Conservation (phyloP, 1,284 basidiomycete genomes). For the Malassezia psittaci region DNA sequence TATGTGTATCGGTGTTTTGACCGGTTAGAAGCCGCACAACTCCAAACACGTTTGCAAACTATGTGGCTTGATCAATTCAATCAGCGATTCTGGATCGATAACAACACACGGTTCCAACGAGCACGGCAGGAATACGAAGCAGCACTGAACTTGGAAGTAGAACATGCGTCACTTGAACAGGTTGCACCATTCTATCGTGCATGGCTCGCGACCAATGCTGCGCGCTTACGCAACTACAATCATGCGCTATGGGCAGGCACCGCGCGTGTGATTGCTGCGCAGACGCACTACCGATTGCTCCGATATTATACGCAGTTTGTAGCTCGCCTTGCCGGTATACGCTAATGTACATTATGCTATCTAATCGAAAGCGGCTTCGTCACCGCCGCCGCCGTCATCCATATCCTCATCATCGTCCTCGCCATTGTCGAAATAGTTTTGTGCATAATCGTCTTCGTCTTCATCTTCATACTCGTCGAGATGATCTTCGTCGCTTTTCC, state of each 20-base stretch:
- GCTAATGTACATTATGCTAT: not conserved
- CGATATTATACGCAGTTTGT: slow-evolving; percentile 1
- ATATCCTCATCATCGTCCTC: slow-evolving; percentile 39
- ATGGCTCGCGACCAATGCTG: slow-evolving; percentile 36
- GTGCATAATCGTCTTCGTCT: slow-evolving; percentile 44
- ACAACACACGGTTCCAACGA: slow-evolving; percentile 38
- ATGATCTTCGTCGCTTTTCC: slow-evolving; percentile 36
- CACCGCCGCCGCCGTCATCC: slow-evolving; percentile 23
- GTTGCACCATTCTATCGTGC: slow-evolving; percentile 37
- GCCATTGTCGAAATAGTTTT: slow-evolving; percentile 47
- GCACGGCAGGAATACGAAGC: slow-evolving; percentile 23
- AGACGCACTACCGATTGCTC: not conserved
- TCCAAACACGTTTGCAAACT: slow-evolving; percentile 29
- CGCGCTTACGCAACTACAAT: slow-evolving; percentile 37
- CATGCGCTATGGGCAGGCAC: slow-evolving; percentile 25
- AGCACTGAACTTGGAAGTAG: slow-evolving; percentile 18
- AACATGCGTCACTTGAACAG: slow-evolving; percentile 19
- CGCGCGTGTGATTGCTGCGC: slow-evolving; percentile 5
- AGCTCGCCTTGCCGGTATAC: slow-evolving; percentile 2
- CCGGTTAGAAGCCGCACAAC: slow-evolving; percentile 33
- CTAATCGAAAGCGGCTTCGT: slow-evolving; percentile 36
- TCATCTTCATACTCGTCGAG: slow-evolving; percentile 44
- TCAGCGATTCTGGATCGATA: slow-evolving; percentile 46
- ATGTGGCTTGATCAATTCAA: slow-evolving; percentile 37
- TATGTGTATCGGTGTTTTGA: slow-evolving; percentile 25